A percentile compares a stretch with the other conserved stretches of the same genome.
Evolutionary conservation across 2,329 filamentous ascomycete genomes (phyloP).

Genomic region (Bipolaris oryzae): DNA sequence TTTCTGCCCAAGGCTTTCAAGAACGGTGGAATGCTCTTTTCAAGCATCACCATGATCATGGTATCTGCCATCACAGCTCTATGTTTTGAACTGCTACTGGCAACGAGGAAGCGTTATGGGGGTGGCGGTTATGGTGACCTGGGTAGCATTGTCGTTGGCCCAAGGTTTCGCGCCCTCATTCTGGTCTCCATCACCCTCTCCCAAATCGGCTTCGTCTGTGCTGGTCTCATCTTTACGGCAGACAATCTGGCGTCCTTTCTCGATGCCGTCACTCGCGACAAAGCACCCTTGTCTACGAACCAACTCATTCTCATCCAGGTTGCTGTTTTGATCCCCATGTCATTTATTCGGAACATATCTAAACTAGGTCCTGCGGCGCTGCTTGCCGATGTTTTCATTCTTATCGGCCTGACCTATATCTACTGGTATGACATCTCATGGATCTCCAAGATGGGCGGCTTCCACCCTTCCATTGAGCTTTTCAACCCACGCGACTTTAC

Average conservation of each 20-base stretch:
- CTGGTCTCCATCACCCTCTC: conserved; percentile 74
- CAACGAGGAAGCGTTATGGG: conserved; percentile 67
- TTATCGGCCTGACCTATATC: conserved; percentile 73
- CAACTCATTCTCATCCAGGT: conserved; percentile 71
- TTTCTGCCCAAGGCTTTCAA: conserved; percentile 80
- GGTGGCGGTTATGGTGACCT: conserved; percentile 78
- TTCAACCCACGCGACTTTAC: conserved; percentile 75
- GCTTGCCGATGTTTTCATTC: conserved; percentile 73
- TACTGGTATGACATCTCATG: conserved; percentile 71
- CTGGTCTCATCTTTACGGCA: conserved; percentile 77
- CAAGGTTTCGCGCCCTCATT: conserved; percentile 67
- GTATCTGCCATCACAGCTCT: conserved; percentile 71
- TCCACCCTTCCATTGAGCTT: conserved; percentile 65
- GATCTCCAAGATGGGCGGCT: conserved; percentile 60
- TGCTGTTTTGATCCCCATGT: conserved; percentile 67
- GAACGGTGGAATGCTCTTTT: conserved; percentile 79
- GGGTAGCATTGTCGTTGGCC: conserved; percentile 63
- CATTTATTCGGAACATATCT: conserved; percentile 75
- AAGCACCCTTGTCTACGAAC: conserved; percentile 59
- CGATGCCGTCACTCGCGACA: conserved; percentile 62
- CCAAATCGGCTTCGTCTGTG: conserved; percentile 78
- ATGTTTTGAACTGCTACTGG: conserved; percentile 73
- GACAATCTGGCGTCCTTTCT: conserved; percentile 74
- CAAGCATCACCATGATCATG: conserved; percentile 68
- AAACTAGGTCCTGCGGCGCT: conserved; percentile 73